Percentiles rank a stretch among this genome's conserved stretches.
These are phyloP conservation scores for Monosporozyma siamensis DNA, from an alignment of 805 yeast genomes.

Conservation along the genomic window DNA sequence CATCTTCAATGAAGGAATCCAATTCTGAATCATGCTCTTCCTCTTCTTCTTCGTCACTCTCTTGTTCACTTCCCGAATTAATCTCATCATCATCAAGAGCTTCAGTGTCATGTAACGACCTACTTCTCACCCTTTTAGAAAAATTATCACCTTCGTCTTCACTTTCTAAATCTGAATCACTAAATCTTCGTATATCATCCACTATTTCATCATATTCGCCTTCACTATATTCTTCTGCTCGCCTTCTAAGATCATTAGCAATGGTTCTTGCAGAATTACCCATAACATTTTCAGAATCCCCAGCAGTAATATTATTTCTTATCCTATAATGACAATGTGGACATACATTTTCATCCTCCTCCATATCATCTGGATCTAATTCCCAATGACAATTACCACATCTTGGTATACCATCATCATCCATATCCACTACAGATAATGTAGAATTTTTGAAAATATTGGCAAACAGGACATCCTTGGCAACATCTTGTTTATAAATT, in stretches of 20 bases:
- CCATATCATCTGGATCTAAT: conserved; percentile 30
- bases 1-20: conserved; percentile 14
- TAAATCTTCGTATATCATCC: conserved; percentile 6
- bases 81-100: conserved; percentile 11
- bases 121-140: conserved; percentile 2
- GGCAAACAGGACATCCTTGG: conserved; percentile 36
- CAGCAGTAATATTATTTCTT: conserved; percentile 16
- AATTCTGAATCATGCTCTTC: conserved; percentile 14
- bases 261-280: conserved; percentile 1
- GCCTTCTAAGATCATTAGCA: conserved; percentile 1
- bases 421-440: conserved; percentile 49
- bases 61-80: conserved; percentile 9
- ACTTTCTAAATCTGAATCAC: conserved; percentile 7
- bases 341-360: conserved; percentile 44
- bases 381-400: conserved; percentile 80
- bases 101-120: conserved; percentile 9
- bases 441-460: conserved; percentile 41
- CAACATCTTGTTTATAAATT: conserved; percentile 13
- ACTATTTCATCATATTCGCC: conserved; percentile 16
- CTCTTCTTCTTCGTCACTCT: conserved; percentile 8
- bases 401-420: conserved; percentile 62
- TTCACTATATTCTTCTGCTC: conserved; percentile 21
- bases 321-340: conserved; percentile 57
- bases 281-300: not conserved
- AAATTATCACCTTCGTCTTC: conserved; percentile 5